Base-by-base conservation (phyloP, 2,329 filamentous ascomycete species). In the Zymoseptoria passerinii region DNA sequence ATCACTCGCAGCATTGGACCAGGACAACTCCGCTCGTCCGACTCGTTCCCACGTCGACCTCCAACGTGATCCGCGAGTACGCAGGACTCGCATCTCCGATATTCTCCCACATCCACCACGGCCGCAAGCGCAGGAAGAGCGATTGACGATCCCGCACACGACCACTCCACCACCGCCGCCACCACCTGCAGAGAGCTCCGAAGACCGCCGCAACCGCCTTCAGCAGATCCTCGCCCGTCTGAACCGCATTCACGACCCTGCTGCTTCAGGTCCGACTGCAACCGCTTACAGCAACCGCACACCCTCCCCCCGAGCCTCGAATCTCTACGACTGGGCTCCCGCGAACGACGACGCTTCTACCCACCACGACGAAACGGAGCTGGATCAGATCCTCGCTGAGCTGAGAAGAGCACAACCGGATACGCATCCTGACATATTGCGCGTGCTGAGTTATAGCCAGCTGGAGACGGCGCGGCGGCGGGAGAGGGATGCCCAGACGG, bases 291-390 rank as follows among this genome's bases (percentile, higher is more conserved):
- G 82, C 59, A 77, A 80, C 62, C 78, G 78, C 53, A 74, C 79
- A 8, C 79, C 70, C 27, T 68, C 67, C n/a, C 68, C 82, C 18
- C 77, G 76, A 64, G 71, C 77, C 61, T 81, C 83, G 65, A 78
- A 74, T 56, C 72, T 84, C 50, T 84, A 85, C 70, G 82, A 83
- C 68, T 85, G 83, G 83, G 81, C 81, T 35, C 82, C 82, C 16
- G 61, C 61, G 29, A 75, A 75, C 8, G 72, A 74, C 35, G 73
- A 67, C n/a, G 68, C 66, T 48, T 67, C 73, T 54, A 67, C 67
- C 27, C 68, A 70, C 55, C 61, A 63, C 52, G 71, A 74, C 54
- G 68, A 69, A 16, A 69, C 69, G 56, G 75, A 76, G 59, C 67
- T 76, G 53, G 71, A 75, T 52, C 69, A 70, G 51, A 74, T 77